Evolutionary conservation across 2,329 filamentous ascomycete genomes (phyloP), one percentile per base, ranked within the genome.

Genomic region (Monosporascus sp.): DNA sequence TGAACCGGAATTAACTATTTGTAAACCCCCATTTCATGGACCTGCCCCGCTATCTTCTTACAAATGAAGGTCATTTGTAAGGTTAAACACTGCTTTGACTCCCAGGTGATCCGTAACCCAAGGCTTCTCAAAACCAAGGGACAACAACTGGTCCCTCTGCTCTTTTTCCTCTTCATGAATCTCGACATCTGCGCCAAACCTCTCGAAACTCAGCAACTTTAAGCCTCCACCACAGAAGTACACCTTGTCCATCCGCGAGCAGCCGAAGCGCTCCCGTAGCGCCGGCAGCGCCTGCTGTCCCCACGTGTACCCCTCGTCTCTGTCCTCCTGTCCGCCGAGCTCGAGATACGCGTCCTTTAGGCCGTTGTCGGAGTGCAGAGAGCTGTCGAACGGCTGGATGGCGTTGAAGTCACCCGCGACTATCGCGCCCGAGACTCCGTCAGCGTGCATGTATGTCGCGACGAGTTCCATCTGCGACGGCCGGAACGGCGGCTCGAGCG

Each of bases 241-340:
- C 15, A 81, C 70, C 64, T 68, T 81, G 51, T 82, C 79, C 78
- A 81, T 80, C 5, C 79, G 66, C 51, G 67, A 72, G 52, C 70
- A 76, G 2, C 76, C 76, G 61, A 75, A 81, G 45, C 59, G 64
- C 35, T 71, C 59, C 46, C 72, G 67, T 57, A 71, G 57, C 38
- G 38, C 61, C 4, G 68, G 68, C 2, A 71, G 61, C 8, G 71
- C 72, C 67, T 82, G 79, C 55, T 79, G 74, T 0, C 80, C 80
- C 80, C 80, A 83, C 0, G 80, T 82, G 56, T 75, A 77, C 0
- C 75, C 78, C 3, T 73, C 69, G 1, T 76, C 72, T 45, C 65
- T 70, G 43, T 75, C 72, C 53, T 81, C 79, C 3, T 58, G 60
- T 83, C 80, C n/a, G 2, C 78, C 79, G 11, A 72, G 67, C 49